Evolutionary conservation across 495 filamentous ascomycete species (phyloP).

Genomic region (Acidiella bohemica): DNA sequence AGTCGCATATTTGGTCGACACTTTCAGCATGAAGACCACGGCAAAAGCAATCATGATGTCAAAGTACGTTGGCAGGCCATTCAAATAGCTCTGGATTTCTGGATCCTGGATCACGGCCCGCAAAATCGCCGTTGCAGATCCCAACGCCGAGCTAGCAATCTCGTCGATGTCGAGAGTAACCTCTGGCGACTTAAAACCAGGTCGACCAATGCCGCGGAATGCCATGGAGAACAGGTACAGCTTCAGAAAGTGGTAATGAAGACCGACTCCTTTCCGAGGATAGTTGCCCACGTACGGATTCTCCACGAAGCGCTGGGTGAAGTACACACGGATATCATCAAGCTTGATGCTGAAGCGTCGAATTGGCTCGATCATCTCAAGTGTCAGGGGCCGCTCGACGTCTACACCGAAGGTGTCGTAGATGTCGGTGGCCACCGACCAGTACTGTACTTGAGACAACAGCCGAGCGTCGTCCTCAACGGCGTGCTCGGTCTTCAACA

Average conservation of each 20-base stretch:
- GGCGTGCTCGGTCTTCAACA: slow-evolving; percentile 6
- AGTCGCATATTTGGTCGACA: slow-evolving; percentile 19
- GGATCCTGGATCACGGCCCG: slow-evolving; percentile 36
- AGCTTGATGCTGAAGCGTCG: slow-evolving; percentile 15
- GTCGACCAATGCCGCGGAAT: slow-evolving; percentile 29
- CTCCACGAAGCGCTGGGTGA: slow-evolving; percentile 6
- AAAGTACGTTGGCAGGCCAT: slow-evolving; percentile 41
- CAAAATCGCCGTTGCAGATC: slow-evolving; percentile 36
- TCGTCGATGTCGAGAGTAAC: slow-evolving; percentile 18
- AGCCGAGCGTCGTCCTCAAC: slow-evolving; percentile 21
- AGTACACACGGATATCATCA: slow-evolving; percentile 15
- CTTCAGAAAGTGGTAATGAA: slow-evolving; percentile 41
- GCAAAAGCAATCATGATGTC: slow-evolving; percentile 47
- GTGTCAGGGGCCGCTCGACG: slow-evolving; percentile 25
- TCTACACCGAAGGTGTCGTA: slow-evolving; percentile 33
- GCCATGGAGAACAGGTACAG: slow-evolving; percentile 35
- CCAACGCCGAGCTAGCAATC: slow-evolving; percentile 31
- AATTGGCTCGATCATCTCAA: slow-evolving; percentile 10
- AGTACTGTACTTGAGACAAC: slow-evolving; percentile 30
- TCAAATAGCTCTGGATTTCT: slow-evolving; percentile 38
- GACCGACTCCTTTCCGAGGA: slow-evolving; percentile 39
- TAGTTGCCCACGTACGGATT: slow-evolving; percentile 34
- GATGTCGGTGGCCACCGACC: slow-evolving; percentile 25
- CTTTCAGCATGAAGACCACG: slow-evolving; percentile 41
- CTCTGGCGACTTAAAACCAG: slow-evolving; percentile 24